phyloP scores from a whole-genome alignment of 106 monocot genomes.

The Gastrodia elata region DNA sequence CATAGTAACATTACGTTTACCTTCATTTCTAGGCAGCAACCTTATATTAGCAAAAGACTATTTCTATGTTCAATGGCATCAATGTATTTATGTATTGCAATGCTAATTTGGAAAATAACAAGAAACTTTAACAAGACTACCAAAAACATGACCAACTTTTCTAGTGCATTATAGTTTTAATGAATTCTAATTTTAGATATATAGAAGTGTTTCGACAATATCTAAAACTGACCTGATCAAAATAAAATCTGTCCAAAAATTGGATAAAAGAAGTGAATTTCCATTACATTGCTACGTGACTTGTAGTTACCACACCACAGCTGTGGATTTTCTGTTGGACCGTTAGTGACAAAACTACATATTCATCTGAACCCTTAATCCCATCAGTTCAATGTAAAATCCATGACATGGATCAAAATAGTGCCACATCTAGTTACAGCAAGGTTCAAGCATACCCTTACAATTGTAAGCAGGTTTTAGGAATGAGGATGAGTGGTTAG shows the following conservation, averaged over 20 bases:
- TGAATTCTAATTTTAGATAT: background rate
- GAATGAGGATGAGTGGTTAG: no score
- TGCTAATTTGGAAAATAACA: background rate
- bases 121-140: background rate
- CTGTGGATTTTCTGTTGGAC: background rate
- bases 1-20: background rate
- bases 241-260: background rate
- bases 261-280: background rate
- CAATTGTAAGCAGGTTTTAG: no score
- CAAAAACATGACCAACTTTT: background rate
- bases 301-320: background rate
- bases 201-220: background rate
- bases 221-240: background rate
- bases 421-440: background rate
- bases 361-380: background rate
- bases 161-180: background rate
- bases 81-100: background rate
- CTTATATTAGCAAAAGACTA: background rate
- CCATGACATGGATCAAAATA: background rate
- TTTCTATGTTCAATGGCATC: background rate
- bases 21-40: background rate
- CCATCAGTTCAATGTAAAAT: background rate
- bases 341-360: background rate
- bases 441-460: background rate
- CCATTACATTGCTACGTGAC: background rate